A percentile compares a stretch with the other conserved stretches of the same genome.
These are phyloP conservation scores for Zygosaccharomyces rouxii DNA, from an alignment of 805 yeast species.

Conservation along the genomic window DNA sequence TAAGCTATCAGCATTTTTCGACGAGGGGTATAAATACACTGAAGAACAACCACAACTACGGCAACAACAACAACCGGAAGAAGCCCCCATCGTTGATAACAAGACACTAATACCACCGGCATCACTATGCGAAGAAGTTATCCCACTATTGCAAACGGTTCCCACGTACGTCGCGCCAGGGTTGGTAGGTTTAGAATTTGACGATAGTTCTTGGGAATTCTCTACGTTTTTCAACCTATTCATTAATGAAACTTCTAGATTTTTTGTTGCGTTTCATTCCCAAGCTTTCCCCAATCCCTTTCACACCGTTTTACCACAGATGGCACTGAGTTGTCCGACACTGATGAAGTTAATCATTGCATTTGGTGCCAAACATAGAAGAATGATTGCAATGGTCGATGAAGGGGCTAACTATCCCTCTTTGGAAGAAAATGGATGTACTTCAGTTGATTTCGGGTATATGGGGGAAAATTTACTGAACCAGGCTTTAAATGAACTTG, in stretches of 20 bases:
- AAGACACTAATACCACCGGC: background rate
- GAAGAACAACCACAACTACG: background rate
- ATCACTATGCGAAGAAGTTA: background rate
- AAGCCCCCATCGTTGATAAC: background rate
- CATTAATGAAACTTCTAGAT: constrained; percentile 53
- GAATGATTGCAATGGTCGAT: constrained; percentile 18
- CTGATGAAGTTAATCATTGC: constrained; percentile 54
- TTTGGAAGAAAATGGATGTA: constrained; percentile 1
- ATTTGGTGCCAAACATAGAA: constrained; percentile 43
- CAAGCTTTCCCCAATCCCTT: constrained; percentile 58
- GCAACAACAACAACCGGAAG: background rate
- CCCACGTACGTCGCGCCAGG: background rate
- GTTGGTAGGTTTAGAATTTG: background rate
- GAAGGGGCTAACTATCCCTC: background rate
- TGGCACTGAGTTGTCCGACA: constrained; percentile 57
- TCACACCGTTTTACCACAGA: constrained; percentile 55
- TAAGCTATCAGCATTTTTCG: background rate
- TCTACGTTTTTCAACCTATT: constrained; percentile 60
- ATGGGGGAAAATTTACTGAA: constrained; percentile 9
- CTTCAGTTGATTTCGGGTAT: constrained; percentile 2
- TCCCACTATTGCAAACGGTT: background rate
- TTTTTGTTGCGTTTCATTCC: constrained; percentile 63
- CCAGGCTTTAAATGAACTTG: constrained; percentile 10
- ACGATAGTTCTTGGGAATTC: constrained; percentile 32
- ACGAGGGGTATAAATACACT: background rate